phyloP scores from a whole-genome alignment of 1,139 yeast genomes.

The Blastobotrys raffinosifermentans region DNA sequence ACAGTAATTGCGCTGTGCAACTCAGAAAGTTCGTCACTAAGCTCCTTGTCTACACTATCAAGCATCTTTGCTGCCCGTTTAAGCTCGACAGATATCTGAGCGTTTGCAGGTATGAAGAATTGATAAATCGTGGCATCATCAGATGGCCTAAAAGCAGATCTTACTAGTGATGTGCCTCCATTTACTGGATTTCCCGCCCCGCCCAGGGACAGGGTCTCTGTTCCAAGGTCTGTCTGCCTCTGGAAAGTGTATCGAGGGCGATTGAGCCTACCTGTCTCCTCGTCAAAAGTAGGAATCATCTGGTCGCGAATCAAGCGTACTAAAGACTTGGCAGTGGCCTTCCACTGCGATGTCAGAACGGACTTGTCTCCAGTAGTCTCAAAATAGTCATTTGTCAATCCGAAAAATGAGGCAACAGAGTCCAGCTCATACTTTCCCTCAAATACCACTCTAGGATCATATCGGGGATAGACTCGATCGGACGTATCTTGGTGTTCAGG shows the following conservation, averaged over 20 bases:
- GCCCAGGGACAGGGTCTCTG: constrained; percentile 71
- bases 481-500: constrained; percentile 8
- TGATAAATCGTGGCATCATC: constrained; percentile 84
- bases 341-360: constrained; percentile 53
- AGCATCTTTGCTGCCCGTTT: constrained; percentile 30
- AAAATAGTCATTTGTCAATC: constrained; percentile 66
- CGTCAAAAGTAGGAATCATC: constrained; percentile 53
- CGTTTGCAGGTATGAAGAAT: constrained; percentile 81
- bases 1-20: constrained; percentile 42
- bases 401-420: constrained; percentile 75
- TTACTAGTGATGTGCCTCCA: constrained; percentile 58
- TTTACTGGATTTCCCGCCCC: constrained; percentile 86
- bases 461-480: constrained; percentile 64
- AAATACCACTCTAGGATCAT: constrained; percentile 67
- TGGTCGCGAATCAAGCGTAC: constrained; percentile 55
- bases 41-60: constrained; percentile 19
- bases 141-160: constrained; percentile 88
- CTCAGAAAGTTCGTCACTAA: constrained; percentile 28
- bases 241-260: constrained; percentile 53
- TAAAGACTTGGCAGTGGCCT: constrained; percentile 50
- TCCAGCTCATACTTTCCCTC: constrained; percentile 90
- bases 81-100: constrained; percentile 66
- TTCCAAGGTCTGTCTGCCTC: constrained; percentile 66
- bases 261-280: constrained; percentile 41
- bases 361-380: constrained; percentile 46